phyloP scores from a whole-genome alignment of 768 basidiomycete genomes.

The Suillus fuscotomentosus region DNA sequence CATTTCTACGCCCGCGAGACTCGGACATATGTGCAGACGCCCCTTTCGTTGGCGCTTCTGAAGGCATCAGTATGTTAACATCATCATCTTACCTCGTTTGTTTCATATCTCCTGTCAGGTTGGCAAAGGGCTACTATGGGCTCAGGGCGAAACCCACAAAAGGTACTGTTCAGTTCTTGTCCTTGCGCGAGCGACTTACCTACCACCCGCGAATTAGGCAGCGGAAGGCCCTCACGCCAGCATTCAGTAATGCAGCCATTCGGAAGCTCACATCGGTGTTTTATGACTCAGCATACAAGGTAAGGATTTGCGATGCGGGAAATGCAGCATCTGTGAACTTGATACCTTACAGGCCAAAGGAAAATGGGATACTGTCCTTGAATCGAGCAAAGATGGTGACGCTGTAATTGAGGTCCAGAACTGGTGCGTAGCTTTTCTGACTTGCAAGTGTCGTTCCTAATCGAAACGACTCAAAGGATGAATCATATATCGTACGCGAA shows the following conservation, averaged over 20 bases:
- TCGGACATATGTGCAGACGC: conserved; percentile 43
- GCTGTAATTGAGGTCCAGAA: conserved; percentile 46
- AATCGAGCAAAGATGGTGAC: conserved; percentile 19
- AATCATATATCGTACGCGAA: background rate
- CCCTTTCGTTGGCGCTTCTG: conserved; percentile 29
- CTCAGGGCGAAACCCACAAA: conserved; percentile 42
- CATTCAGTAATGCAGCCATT: conserved; percentile 41
- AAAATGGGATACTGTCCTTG: conserved; percentile 29
- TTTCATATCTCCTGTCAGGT: conserved; percentile 1
- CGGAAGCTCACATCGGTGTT: conserved; percentile 36
- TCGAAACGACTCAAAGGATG: no score
- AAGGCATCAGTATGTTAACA: conserved; percentile 17
- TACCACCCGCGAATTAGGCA: conserved; percentile 19
- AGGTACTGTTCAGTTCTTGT: conserved; percentile 26
- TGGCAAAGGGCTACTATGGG: conserved; percentile 30
- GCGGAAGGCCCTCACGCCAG: conserved; percentile 38
- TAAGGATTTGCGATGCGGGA: conserved; percentile 11
- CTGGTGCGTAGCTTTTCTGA: conserved; percentile 31
- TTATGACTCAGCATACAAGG: conserved; percentile 43
- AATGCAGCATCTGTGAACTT: background rate
- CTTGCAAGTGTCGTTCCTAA: no score
- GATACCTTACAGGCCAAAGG: conserved; percentile 25
- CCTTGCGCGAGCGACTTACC: conserved; percentile 22
- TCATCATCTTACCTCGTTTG: background rate
- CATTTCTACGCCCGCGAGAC: conserved; percentile 53